Base-by-base conservation (phyloP, 805 yeast species). In the Candida germanica region DNA sequence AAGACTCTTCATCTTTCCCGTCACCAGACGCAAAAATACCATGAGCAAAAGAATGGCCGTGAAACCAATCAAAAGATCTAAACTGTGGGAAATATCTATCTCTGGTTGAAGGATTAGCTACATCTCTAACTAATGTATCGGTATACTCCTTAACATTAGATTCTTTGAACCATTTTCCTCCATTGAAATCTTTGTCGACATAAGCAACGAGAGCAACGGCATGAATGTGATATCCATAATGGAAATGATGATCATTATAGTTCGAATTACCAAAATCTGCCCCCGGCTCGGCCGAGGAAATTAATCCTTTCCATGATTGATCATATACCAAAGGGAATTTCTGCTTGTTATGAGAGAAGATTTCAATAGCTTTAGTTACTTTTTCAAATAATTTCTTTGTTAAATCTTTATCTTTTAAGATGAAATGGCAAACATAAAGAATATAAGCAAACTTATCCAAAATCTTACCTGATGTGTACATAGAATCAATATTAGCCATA, bases 371-470 rank as follows among this genome's bases (percentile, higher is more conserved):
- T 13, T 59, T 49, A 51, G 86, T 83, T 45, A 89, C 56, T 38
- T 73, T 71, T 1, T 73, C 71, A 29, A 87, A 62, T 26, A 84
- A 62, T 6, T 56, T 56, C 10, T 56, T 47, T 1, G 93, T 73
- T 37, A 83, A 59, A 1, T 51, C 56, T 0, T 59, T 53, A 52
- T 89, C 83, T 13, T 75, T 55, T 29, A 91, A 57, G 13, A 91
- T 70, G 43, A 70, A 79, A 36, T 83, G 79, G 25, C 82, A 78
- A 8, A 80, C 86, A 44, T 83, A 83, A 10, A 87, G 68, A 35
- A 93, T 73, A 70, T 84, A 83, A 0, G 98, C 96, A 60, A 85
- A 93, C 61, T 89, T 93, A 47, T 88, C 96, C 33, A 89, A 64
- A 18, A 79, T 71, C 56, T 93, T 91, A 9, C 98, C 98, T 2